Evolutionary conservation across 2,329 filamentous ascomycete species (phyloP).

Genomic region (Juglanconis sp.): DNA sequence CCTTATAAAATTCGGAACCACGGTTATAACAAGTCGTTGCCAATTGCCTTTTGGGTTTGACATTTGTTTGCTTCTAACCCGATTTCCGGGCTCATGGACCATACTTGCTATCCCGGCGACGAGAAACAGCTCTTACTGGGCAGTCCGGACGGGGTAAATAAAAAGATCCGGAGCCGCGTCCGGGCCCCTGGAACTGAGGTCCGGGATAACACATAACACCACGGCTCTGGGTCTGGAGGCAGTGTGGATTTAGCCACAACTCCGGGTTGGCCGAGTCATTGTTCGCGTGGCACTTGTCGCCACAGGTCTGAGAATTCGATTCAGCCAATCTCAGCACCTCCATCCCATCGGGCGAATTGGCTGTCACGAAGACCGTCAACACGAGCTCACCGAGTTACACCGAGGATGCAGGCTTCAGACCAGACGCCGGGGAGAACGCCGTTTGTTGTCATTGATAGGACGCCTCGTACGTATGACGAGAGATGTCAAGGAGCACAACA

Average conservation of each 20-base stretch:
- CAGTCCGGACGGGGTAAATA: too few species aligned
- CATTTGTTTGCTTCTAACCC: too few species aligned
- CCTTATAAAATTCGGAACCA: too few species aligned
- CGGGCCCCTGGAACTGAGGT: background rate
- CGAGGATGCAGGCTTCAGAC: slow-evolving; percentile 4
- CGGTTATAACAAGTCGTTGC: too few species aligned
- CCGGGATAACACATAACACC: background rate
- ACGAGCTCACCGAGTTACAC: slow-evolving; percentile 9
- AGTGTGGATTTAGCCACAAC: background rate
- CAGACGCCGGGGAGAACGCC: background rate
- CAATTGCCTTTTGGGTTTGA: too few species aligned
- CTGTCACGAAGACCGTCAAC: background rate
- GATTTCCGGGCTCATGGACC: too few species aligned
- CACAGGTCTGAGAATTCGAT: background rate
- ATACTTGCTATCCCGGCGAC: too few species aligned
- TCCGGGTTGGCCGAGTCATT: background rate
- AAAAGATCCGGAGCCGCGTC: too few species aligned
- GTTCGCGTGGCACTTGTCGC: background rate
- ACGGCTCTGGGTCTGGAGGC: background rate
- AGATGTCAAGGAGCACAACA: background rate
- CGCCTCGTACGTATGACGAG: slow-evolving; percentile 3
- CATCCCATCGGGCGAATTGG: slow-evolving; percentile 1
- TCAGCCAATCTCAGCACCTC: background rate
- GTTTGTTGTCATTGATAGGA: slow-evolving; percentile 5
- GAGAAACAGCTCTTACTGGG: too few species aligned